These are phyloP conservation scores for Triticum turgidum DNA, from an alignment of 176 grass and related monocot species.

Conservation along the genomic window DNA sequence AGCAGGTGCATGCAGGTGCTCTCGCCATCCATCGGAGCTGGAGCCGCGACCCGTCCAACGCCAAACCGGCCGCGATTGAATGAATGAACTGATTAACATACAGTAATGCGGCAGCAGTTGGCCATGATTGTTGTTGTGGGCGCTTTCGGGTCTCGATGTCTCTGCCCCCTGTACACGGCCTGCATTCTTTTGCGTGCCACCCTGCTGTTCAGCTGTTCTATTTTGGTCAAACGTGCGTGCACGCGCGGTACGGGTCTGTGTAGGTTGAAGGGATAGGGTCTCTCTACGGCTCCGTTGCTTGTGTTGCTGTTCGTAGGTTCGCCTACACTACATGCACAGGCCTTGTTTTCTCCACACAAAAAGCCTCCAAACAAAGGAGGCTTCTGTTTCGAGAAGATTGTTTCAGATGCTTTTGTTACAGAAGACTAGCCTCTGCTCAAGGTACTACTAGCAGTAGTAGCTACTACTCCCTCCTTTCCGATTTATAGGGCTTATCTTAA, in stretches of 20 bases:
- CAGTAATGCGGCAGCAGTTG: too few species aligned
- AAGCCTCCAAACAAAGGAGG: not conserved
- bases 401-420: not conserved
- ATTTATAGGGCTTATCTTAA: too few species aligned
- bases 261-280: not conserved
- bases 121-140: constrained; percentile 28
- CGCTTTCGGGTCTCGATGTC: not conserved
- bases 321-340: not conserved
- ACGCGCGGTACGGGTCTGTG: not conserved
- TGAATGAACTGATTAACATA: not conserved
- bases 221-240: constrained; percentile 22
- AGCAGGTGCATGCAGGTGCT: constrained; percentile 19
- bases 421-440: not conserved
- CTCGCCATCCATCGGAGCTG: not conserved
- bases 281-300: not conserved
- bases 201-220: not conserved
- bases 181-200: constrained; percentile 25
- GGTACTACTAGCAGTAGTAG: too few species aligned
- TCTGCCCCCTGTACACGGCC: not conserved
- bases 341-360: not conserved
- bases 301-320: not conserved
- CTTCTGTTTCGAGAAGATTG: constrained; percentile 28
- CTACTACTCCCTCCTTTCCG: too few species aligned
- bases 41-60: too few species aligned
- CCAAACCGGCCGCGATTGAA: too few species aligned